Base-by-base conservation (phyloP, 305 asterid genomes). In the Fraxinus platypoda region DNA sequence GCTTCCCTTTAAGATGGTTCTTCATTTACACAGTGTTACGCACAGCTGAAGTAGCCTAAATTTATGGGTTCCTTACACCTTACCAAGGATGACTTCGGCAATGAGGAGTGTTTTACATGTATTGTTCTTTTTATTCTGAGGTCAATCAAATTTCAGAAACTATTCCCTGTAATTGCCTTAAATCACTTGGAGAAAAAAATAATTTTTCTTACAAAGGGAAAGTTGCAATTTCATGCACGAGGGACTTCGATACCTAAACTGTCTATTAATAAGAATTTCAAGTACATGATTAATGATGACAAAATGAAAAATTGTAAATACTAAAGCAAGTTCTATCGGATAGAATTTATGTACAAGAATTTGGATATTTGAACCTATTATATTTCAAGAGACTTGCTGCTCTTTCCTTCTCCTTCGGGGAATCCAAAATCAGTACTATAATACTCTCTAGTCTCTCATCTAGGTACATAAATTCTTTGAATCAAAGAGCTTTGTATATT, bases 1-100 rank as follows among this genome's bases (percentile, higher is more conserved):
- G 74, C 74, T 68, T 68, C 35, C 37, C 19, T 68, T 59, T 68
- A 68, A 66, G 74, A 68, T 3, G n/a, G 74, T 68, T 68, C 74
- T 68, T 68, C 74, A 68, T 26, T 26, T 68, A 68, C 6, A 25
- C 2, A 19, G 15, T 30, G 17, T 12, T 66, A 2, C 19, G 12
- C 74, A 38, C 74, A 41, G 37, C 35, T 68, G 74, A 30, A 68
- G 19, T 66, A 25, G 74, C 74, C 74, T 68, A 11, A 66, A 11
- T 66, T 26, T 25, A 26, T 66, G 74, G 37, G 34, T 66, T 66
- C n/a, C 34, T 66, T 66, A 9, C 35, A 66, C 19, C 74, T 26
- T 66, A 25, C 35, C 74, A 12, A 66, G 74, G 74, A 66, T 66
- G 74, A 25, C 15, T 66, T 28, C 3, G n/a, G 37, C 35, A 66